Evolutionary conservation across 2,329 filamentous ascomycete genomes (phyloP).

Genomic region (Leptographium radiaticola): DNA sequence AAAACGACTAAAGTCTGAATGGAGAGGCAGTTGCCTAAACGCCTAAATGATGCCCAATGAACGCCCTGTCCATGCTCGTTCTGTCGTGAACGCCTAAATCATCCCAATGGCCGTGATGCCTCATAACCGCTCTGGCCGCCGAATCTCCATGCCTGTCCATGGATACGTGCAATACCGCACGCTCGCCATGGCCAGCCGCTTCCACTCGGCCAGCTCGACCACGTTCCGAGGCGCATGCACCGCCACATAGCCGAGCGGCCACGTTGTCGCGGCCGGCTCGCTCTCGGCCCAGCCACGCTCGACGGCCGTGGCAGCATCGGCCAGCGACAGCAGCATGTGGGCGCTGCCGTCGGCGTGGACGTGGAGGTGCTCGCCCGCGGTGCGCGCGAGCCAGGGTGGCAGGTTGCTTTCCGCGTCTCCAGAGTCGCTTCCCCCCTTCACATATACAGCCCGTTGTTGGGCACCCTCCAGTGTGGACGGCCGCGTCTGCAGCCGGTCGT

Average conservation of each 20-base stretch:
- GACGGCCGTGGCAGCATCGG: conserved; percentile 23
- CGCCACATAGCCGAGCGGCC: conserved; percentile 18
- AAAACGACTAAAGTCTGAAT: too few species aligned
- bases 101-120: too few species aligned
- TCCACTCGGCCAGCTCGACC: conserved; percentile 22
- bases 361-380: conserved; percentile 23
- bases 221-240: conserved; percentile 26
- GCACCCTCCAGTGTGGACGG: conserved; percentile 19
- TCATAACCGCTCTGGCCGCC: conserved; percentile 4
- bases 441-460: conserved; percentile 18
- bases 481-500: conserved; percentile 14
- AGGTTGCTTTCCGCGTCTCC: neutral
- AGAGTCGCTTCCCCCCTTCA: conserved; percentile 1
- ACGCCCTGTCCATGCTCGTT: neutral
- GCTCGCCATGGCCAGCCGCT: conserved; percentile 13
- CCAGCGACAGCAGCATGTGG: conserved; percentile 23
- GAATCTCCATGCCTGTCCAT: conserved; percentile 1
- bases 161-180: conserved; percentile 7
- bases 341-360: conserved; percentile 25
- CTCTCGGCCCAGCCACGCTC: conserved; percentile 26
- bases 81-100: too few species aligned
- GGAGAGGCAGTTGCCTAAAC: too few species aligned
- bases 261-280: conserved; percentile 10
- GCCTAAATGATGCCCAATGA: neutral
- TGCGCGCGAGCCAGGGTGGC: conserved; percentile 9